Evolutionary conservation across 176 grass and related monocot species (phyloP).

Genomic region (Juncus inflexus): DNA sequence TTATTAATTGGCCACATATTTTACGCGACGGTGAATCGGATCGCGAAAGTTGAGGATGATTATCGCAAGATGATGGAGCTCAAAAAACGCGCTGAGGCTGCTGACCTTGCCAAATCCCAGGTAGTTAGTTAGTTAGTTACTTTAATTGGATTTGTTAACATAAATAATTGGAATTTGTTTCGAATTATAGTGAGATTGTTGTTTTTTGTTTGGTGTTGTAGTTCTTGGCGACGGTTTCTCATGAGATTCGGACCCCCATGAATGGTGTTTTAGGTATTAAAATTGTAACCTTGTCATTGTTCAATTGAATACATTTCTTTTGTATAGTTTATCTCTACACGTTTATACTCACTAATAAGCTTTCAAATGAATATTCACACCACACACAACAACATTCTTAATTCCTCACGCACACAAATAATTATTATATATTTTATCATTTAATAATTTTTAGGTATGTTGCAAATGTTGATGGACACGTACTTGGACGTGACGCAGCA

Average conservation of each 20-base stretch:
- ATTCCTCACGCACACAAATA: neutral
- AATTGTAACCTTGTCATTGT: neutral
- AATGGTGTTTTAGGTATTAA: conserved; percentile 94
- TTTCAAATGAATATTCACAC: neutral
- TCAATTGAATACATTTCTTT: too few species aligned
- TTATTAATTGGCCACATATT: conserved; percentile 69
- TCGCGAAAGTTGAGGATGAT: conserved; percentile 87
- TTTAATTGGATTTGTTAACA: neutral
- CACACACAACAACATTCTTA: neutral
- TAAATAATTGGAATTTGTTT: neutral
- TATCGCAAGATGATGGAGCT: conserved; percentile 65
- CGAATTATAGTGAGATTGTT: conserved; percentile 13
- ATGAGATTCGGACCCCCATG: conserved; percentile 99
- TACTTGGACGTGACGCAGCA: conserved; percentile 85
- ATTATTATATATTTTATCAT: neutral
- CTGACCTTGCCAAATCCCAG: conserved; percentile 94
- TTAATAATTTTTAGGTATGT: conserved; percentile 60
- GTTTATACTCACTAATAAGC: neutral
- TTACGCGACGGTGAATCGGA: conserved; percentile 63
- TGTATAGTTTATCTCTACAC: neutral
- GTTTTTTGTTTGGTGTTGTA: conserved; percentile 29
- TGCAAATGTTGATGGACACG: conserved; percentile 99
- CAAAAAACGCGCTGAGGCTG: conserved; percentile 73
- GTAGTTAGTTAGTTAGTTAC: conserved; percentile 16
- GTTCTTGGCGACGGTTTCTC: conserved; percentile 99